A percentile compares a stretch with the other conserved stretches of the same genome.
Evolutionary conservation across 2,329 filamentous ascomycete species (phyloP).

Genomic region (Calonectria pauciramosa): DNA sequence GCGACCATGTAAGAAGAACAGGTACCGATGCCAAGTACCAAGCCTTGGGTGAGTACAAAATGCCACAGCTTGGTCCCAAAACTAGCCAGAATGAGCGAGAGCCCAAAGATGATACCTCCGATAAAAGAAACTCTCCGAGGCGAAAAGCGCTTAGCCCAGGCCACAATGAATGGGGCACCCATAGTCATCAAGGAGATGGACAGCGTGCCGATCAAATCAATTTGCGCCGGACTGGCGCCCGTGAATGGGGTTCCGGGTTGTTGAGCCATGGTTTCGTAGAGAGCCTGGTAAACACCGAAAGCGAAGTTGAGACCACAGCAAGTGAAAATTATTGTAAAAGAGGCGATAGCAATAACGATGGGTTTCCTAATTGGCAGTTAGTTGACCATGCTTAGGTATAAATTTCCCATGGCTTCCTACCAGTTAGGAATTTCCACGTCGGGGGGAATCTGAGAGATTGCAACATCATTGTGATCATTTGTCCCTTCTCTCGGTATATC

Average conservation of each 20-base stretch:
- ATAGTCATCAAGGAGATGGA: constrained; percentile 17
- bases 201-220: constrained; percentile 16
- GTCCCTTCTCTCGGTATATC: neutral
- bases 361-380: neutral
- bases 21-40: constrained; percentile 14
- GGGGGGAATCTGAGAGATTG: neutral
- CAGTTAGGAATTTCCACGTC: neutral
- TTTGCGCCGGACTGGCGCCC: constrained; percentile 4
- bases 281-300: constrained; percentile 27
- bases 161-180: constrained; percentile 13
- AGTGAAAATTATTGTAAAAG: constrained; percentile 22
- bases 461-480: neutral
- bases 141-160: constrained; percentile 12
- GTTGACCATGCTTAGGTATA: neutral
- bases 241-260: constrained; percentile 11
- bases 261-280: constrained; percentile 19
- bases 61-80: constrained; percentile 20
- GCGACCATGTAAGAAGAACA: constrained; percentile 9
- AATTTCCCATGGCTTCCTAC: neutral
- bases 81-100: constrained; percentile 14
- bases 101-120: constrained; percentile 11
- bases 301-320: constrained; percentile 24
- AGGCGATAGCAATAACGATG: neutral
- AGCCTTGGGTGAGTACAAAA: constrained; percentile 17
- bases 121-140: neutral